phyloP scores from a whole-genome alignment of 768 basidiomycete genomes.

The Phylloporus sp. region DNA sequence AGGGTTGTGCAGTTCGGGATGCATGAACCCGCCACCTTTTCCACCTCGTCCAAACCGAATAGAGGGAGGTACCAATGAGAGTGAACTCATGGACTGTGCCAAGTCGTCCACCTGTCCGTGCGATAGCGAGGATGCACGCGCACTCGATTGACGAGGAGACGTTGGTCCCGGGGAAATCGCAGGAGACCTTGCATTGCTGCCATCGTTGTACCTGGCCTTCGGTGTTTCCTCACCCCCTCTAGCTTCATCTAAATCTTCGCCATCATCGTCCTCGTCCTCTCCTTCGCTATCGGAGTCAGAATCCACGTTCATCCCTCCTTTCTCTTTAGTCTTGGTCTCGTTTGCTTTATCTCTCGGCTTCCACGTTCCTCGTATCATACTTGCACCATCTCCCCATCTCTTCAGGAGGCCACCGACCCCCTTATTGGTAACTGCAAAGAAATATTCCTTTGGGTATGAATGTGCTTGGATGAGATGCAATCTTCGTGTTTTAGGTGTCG shows the following conservation, averaged over 20 bases:
- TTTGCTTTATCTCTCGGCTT: slow-evolving; percentile 40
- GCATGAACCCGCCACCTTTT: slow-evolving; percentile 48
- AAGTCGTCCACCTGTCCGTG: slow-evolving; percentile 44
- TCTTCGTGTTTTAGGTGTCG: slow-evolving; percentile 70
- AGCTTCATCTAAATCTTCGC: slow-evolving; percentile 18
- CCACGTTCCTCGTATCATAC: slow-evolving; percentile 73
- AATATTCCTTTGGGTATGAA: slow-evolving; percentile 84
- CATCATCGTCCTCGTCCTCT: slow-evolving; percentile 12
- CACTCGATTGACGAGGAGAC: slow-evolving; percentile 20
- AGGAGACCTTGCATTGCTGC: slow-evolving; percentile 16
- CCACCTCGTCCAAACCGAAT: slow-evolving; percentile 75
- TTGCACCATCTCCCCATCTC: slow-evolving; percentile 82
- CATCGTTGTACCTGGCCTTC: slow-evolving; percentile 18
- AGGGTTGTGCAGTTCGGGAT: slow-evolving; percentile 31
- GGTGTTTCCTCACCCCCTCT: slow-evolving; percentile 27
- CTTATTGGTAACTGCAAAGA: slow-evolving; percentile 89
- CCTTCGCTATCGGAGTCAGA: slow-evolving; percentile 15
- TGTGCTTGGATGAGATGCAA: slow-evolving; percentile 81
- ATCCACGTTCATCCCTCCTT: slow-evolving; percentile 24
- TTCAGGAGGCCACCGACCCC: slow-evolving; percentile 78
- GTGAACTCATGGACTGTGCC: slow-evolving; percentile 41
- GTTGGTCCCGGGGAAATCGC: slow-evolving; percentile 16
- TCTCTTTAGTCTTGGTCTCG: slow-evolving; percentile 7
- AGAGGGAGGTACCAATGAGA: slow-evolving; percentile 62
- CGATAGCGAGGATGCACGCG: slow-evolving; percentile 16